Base-by-base conservation (phyloP, 495 filamentous ascomycete species). In the Daldinia bambusicola region DNA sequence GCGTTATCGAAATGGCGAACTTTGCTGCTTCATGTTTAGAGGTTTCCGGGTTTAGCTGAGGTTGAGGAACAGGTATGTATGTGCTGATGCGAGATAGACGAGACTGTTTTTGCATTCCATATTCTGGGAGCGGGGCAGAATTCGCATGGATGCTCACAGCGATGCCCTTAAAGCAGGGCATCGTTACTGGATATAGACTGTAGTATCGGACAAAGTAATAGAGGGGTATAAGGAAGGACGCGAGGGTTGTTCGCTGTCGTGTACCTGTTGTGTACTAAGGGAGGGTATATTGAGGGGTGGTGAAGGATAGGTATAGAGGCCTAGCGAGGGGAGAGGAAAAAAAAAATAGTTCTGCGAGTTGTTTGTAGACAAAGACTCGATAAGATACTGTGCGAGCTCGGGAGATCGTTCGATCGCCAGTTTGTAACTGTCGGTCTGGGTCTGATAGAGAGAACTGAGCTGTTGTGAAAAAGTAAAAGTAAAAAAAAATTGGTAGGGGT, bases 81-180 rank as follows among this genome's bases (percentile, higher is more conserved):
- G 93, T 93, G 73, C 92, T 96, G 82, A 99, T 97, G 66, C 96
- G 91, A 61, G 92, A 93, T 55, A 91, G 86, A 73, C 92, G 91
- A 40, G 93, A 92, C 78, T 98, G 94, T 75, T 93, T 96, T 82
- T 98, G 94, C 55, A 97, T 90, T 72, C 95, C 95, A 80, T 97
- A 91, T 79, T 99, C 95, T 55, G 92, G 85, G 66, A 98, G 86
- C 31, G 95, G 92, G 68, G 92, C 91, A 74, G 92, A 90, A 64
- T 93, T 92, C 37, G 94, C 92, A 79, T 98, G 94, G 76, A 98
- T 95, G 85, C 93, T 96, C 78, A 98, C 94, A 55, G 94, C 94
- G 76, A 98, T 92, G 79, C 94, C 94, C 83, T 96, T 95, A 85
- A 97, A 98, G 89, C 94, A 98, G 83, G 94, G 94, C 94, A 97